Evolutionary conservation across 768 basidiomycete species (phyloP), one percentile per base, ranked within the genome.

Genomic region (Nidula microcarpa): DNA sequence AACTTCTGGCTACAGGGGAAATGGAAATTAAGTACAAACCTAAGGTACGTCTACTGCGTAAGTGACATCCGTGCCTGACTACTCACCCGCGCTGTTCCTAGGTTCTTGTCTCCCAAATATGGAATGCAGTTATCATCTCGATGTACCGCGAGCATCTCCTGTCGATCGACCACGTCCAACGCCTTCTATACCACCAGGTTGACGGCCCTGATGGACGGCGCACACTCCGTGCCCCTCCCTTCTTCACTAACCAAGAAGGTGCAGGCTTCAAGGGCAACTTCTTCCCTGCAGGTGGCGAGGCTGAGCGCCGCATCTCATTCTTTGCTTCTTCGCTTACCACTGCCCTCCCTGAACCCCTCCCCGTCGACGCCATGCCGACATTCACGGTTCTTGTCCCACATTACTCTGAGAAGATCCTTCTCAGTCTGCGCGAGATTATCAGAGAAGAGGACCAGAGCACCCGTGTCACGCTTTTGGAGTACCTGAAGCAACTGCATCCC

Each of bases 21-120:
- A 98, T 98, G 97, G 97, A 99, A 67, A 85, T 97, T 70, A 98
- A 98, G 72, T 99, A 98, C 77, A 98, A 98, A 72, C 97, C 97
- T 53, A 99, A 99, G 80, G 44, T 46, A 46, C 10, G 44, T 10
- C 10, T 46, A 10, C 23, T 46, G 10, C 10, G 10, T 46, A 23
- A n/a, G 11, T 2, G 18, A n/a, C 11, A 14, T 3, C 18, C 10
- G 13, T n/a, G 3, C 10, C 10, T n/a, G 11, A n/a, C 23, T 30
- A 3, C 11, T 10, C 44, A n/a, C 18, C 18, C 18, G 10, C 14
- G 44, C 18, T 23, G 23, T 23, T 23, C 23, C 10, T 23, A 46
- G 44, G 93, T 99, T 51, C 82, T 99, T 33, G 97, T 99, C 39
- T 98, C 95, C 16, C 97, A 99, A 73, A 88, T 99, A 33, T 99